Evolutionary conservation across 768 basidiomycete genomes (phyloP).

Genomic region (Russula foetens): DNA sequence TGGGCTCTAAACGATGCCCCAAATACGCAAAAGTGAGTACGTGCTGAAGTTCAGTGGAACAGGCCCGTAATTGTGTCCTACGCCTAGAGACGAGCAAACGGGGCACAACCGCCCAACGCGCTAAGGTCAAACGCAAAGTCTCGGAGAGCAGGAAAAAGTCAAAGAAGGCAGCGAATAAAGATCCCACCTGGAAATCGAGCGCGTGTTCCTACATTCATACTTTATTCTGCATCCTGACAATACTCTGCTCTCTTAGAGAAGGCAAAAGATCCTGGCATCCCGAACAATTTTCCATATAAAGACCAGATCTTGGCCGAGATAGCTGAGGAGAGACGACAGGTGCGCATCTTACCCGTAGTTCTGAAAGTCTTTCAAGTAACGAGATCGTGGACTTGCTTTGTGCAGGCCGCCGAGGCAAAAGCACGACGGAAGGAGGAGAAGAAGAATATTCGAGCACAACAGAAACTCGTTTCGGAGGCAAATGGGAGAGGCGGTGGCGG

Average conservation of each 20-base stretch:
- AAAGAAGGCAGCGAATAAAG: slow-evolving; percentile 67
- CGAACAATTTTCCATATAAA: slow-evolving; percentile 89
- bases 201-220: slow-evolving; percentile 26
- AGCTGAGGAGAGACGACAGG: slow-evolving; percentile 68
- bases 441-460: slow-evolving; percentile 36
- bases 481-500: slow-evolving; percentile 15
- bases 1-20: slow-evolving; percentile 13
- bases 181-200: slow-evolving; percentile 86
- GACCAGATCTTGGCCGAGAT: slow-evolving; percentile 90
- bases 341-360: slow-evolving; percentile 30
- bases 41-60: not conserved
- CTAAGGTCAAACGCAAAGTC: slow-evolving; percentile 66
- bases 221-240: slow-evolving; percentile 1
- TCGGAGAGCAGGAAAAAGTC: slow-evolving; percentile 71
- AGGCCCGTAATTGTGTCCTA: not conserved
- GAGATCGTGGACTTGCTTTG: no score
- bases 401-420: slow-evolving; percentile 72
- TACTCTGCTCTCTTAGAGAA: slow-evolving; percentile 41
- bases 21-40: slow-evolving; percentile 23
- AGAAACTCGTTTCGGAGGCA: slow-evolving; percentile 15
- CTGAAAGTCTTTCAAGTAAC: not conserved
- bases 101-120: slow-evolving; percentile 60
- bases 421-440: slow-evolving; percentile 56
- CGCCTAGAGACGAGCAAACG: slow-evolving; percentile 76
- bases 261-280: slow-evolving; percentile 88